Evolutionary conservation across 257 asterid species (phyloP), one percentile per base, ranked within the genome.

Genomic region (Voacanga thouarsii): DNA sequence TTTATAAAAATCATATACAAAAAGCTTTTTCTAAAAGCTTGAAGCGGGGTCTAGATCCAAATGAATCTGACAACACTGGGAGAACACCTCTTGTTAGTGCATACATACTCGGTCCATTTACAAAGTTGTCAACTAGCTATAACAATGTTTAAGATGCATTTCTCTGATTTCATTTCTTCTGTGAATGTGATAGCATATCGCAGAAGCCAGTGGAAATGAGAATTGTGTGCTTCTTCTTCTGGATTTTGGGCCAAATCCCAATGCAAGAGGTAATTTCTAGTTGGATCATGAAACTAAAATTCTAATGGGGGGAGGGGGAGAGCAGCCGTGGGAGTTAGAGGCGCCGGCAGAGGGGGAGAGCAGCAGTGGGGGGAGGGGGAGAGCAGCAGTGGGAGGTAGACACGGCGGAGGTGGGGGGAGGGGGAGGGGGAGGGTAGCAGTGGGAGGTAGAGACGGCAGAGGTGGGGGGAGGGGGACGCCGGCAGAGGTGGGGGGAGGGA

Each of bases 21-120:
- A n/a, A n/a, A n/a, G n/a, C n/a, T n/a, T n/a, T n/a, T n/a, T n/a
- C n/a, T n/a, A n/a, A n/a, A n/a, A n/a, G n/a, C n/a, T 83, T 95
- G 81, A 92, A 90, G 83, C 88, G 99, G 77, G 98, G 97, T 71
- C 77, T 92, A 21, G 98, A 95, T 85, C 90, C 98, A 47, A 95
- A 95, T 75, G 99, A 95, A 86, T 66, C 90, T 0, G 99, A 95
- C 79, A 87, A 74, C 76, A 88, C 82, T 23, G 97, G 99, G 67
- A 88, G 91, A 79, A 90, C 98, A 0, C 88, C 98, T 37, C 86
- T 95, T 87, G 57, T 82, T 16, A 47, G 76, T 37, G 10, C 72
- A 11, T 39, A 72, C 33, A 39, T 5, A 65, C 23, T 9, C 19
- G 57, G 56, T 60, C 43, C 71, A 70, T 41, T 82, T 43, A 39